A percentile compares a stretch with the other conserved stretches of the same genome.
These are phyloP conservation scores for Poa pratensis DNA, from an alignment of 176 grass and related monocot species.

Conservation along the genomic window DNA sequence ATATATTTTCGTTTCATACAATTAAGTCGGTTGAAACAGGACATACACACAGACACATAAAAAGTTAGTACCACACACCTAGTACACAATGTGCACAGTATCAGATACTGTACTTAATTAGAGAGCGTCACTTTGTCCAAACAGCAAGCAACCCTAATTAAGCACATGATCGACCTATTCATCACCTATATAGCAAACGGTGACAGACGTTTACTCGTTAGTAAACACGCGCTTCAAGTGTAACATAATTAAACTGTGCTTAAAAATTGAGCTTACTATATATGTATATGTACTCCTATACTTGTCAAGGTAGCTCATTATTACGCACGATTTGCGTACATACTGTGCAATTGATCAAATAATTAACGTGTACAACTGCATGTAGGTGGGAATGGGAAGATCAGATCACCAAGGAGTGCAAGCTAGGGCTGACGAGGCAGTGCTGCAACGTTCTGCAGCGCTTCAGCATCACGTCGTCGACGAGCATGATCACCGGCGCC, in stretches of 20 bases:
- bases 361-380: not conserved
- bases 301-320: not conserved
- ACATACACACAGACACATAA: not conserved
- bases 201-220: not conserved
- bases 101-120: constrained; percentile 15
- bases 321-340: not conserved
- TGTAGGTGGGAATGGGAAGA: constrained; percentile 50
- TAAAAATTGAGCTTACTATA: not conserved
- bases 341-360: not conserved
- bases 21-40: constrained; percentile 43
- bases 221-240: not conserved
- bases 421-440: constrained; percentile 31
- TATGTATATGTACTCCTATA: not conserved
- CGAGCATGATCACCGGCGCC: constrained; percentile 43
- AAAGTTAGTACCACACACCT: constrained; percentile 3
- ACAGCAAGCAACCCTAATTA: constrained; percentile 35
- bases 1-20: constrained; percentile 28
- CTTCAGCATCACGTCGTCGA: constrained; percentile 25
- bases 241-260: not conserved
- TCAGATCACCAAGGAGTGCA: constrained; percentile 36
- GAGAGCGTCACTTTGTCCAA: constrained; percentile 16
- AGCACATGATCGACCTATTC: not conserved
- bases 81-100: not conserved
- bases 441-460: not conserved
- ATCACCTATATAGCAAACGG: constrained; percentile 14